Conservation (phyloP, 768 basidiomycete species). For the Tylopilus rubrobrunneus region DNA sequence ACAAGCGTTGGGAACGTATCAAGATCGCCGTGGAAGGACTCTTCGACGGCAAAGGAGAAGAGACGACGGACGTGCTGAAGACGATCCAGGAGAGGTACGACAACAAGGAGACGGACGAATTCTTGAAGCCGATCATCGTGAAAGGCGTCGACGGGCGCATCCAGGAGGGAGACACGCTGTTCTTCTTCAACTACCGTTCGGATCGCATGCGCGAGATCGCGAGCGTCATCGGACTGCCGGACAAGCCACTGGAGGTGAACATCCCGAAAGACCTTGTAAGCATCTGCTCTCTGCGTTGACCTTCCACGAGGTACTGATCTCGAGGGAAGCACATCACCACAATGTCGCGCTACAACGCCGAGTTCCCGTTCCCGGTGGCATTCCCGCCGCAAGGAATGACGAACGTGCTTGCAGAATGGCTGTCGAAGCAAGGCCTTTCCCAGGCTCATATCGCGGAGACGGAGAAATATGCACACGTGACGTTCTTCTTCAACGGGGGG, state of each 20-base stretch:
- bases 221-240: slow-evolving; percentile 73
- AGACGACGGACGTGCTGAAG: slow-evolving; percentile 54
- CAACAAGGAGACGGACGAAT: slow-evolving; percentile 90
- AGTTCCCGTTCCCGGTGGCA: slow-evolving; percentile 85
- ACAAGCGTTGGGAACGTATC: slow-evolving; percentile 94
- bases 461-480: slow-evolving; percentile 98
- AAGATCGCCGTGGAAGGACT: slow-evolving; percentile 88
- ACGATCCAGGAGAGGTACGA: slow-evolving; percentile 72
- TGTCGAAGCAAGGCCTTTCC: slow-evolving; percentile 70
- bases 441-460: slow-evolving; percentile 95
- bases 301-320: neutral
- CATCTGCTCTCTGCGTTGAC: neutral
- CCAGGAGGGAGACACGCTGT: slow-evolving; percentile 85
- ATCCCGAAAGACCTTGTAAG: slow-evolving; percentile 78
- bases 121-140: slow-evolving; percentile 91
- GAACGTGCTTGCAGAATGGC: slow-evolving; percentile 92
- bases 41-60: slow-evolving; percentile 63
- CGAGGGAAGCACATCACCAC: slow-evolving; percentile 70
- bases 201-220: slow-evolving; percentile 93
- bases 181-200: slow-evolving; percentile 97
- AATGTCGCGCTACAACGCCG: slow-evolving; percentile 90
- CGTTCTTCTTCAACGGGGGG: slow-evolving; percentile 98
- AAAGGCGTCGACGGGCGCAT: slow-evolving; percentile 76
- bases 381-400: slow-evolving; percentile 95
- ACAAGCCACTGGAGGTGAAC: slow-evolving; percentile 80